phyloP scores from a whole-genome alignment of 345 rosid species.

The Arabidopsis suecica region DNA sequence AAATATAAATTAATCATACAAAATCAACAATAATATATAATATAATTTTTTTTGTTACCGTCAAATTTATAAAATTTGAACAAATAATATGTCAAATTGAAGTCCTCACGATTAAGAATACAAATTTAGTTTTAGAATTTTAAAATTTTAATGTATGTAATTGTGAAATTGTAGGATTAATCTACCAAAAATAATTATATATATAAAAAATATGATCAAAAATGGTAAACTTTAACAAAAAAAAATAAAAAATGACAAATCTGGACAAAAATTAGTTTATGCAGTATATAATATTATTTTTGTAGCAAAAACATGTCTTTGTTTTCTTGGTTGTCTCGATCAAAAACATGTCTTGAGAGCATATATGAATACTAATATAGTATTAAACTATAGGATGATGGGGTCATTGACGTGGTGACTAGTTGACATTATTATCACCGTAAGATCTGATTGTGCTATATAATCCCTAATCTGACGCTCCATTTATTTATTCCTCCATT shows the following conservation, averaged over 20 bases:
- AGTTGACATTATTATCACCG: conserved; percentile 42
- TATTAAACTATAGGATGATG: not conserved
- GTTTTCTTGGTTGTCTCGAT: conserved; percentile 10
- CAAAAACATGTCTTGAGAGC: conserved; percentile 18
- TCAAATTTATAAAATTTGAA: too few relatives aligned
- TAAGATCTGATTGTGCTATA: conserved; percentile 14
- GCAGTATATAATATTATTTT: not conserved
- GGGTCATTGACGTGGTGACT: conserved; percentile 34
- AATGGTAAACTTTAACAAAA: too few relatives aligned
- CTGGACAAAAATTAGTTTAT: not conserved
- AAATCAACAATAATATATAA: too few relatives aligned
- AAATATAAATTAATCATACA: too few relatives aligned
- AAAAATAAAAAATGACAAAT: not conserved
- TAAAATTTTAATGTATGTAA: too few relatives aligned
- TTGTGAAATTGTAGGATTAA: too few relatives aligned
- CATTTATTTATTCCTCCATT: not conserved
- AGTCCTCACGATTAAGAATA: too few relatives aligned
- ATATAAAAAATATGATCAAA: too few relatives aligned
- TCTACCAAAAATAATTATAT: too few relatives aligned
- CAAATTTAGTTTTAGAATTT: too few relatives aligned
- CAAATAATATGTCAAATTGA: too few relatives aligned
- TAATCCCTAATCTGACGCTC: conserved; percentile 35
- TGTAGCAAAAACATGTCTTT: not conserved
- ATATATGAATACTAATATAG: not conserved
- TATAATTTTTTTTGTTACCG: too few relatives aligned